Conservation (phyloP, 2,329 filamentous ascomycete species). For the Beauveria caledonica region DNA sequence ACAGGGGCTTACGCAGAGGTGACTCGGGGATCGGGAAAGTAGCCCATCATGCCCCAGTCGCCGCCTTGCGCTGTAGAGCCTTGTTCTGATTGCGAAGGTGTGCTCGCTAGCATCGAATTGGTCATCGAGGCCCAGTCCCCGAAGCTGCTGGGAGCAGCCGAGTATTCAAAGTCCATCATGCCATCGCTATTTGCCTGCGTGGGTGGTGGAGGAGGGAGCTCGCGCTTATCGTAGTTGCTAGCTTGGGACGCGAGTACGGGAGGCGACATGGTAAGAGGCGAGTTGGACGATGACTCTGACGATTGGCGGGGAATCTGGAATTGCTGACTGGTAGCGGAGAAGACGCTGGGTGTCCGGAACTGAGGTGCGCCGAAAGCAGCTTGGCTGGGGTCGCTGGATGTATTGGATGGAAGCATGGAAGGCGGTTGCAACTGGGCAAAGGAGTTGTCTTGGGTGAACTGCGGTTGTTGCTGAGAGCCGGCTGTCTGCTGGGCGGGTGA, state of each 20-base stretch:
- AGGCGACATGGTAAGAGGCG: constrained; percentile 21
- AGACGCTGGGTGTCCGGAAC: constrained; percentile 24
- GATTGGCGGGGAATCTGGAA: constrained; percentile 23
- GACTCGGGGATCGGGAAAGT: constrained; percentile 26
- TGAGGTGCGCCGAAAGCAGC: constrained; percentile 18
- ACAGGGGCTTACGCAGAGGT: constrained; percentile 19
- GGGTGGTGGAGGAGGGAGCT: constrained; percentile 25
- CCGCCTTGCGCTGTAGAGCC: constrained; percentile 8
- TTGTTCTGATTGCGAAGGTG: constrained; percentile 20
- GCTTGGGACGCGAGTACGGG: constrained; percentile 20
- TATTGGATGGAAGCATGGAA: constrained; percentile 18
- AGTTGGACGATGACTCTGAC: constrained; percentile 26
- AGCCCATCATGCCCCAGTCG: constrained; percentile 28
- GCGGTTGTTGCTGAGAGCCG: constrained; percentile 16
- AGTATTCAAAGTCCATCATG: constrained; percentile 38
- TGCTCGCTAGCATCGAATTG: constrained; percentile 22
- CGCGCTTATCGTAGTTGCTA: constrained; percentile 27
- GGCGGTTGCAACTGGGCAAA: constrained; percentile 26
- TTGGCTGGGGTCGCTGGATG: constrained; percentile 17
- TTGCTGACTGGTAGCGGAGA: constrained; percentile 25
- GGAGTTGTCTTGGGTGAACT: constrained; percentile 20
- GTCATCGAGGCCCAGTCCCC: constrained; percentile 35
- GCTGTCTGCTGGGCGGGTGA: constrained; percentile 20
- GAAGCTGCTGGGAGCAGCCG: constrained; percentile 29
- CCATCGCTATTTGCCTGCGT: constrained; percentile 20